Conservation (phyloP, 2,329 filamentous ascomycete species). For the Xylaria sp. region DNA sequence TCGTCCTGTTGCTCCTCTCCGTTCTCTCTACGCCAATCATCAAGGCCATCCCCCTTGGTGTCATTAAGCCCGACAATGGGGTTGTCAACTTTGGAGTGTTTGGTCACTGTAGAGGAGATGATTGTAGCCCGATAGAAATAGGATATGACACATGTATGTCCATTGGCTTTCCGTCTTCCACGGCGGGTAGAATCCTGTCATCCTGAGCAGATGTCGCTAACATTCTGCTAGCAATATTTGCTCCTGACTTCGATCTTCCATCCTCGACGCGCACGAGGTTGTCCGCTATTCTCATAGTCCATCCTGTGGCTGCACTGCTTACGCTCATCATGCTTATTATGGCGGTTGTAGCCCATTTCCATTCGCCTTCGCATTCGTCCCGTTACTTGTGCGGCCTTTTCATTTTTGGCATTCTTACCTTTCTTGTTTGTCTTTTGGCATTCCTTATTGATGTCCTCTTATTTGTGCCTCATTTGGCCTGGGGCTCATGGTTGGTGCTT, state of each 20-base stretch:
- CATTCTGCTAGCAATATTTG: constrained; percentile 36
- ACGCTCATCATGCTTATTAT: constrained; percentile 86
- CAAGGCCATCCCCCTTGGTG: constrained; percentile 82
- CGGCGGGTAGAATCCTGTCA: neutral
- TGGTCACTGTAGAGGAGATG: constrained; percentile 77
- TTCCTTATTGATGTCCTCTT: constrained; percentile 94
- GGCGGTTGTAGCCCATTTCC: constrained; percentile 83
- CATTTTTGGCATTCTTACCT: constrained; percentile 85
- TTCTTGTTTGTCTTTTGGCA: constrained; percentile 83
- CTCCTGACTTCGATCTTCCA: constrained; percentile 65
- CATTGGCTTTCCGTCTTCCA: neutral
- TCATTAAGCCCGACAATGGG: constrained; percentile 78
- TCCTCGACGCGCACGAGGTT: constrained; percentile 67
- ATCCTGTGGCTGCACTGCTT: constrained; percentile 88
- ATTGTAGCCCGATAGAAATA: constrained; percentile 78
- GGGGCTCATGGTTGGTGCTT: constrained; percentile 94
- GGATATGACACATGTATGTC: constrained; percentile 83
- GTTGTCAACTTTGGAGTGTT: constrained; percentile 93
- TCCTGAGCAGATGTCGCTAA: constrained; percentile 28
- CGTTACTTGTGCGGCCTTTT: constrained; percentile 86
- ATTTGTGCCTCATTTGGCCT: constrained; percentile 92
- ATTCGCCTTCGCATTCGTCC: constrained; percentile 87
- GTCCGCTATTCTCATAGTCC: constrained; percentile 90
- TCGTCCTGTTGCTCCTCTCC: constrained; percentile 84
- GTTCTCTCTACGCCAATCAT: constrained; percentile 93